These are phyloP conservation scores for Ochetophila trinervis DNA, from an alignment of 306 rosid species.

Conservation along the genomic window DNA sequence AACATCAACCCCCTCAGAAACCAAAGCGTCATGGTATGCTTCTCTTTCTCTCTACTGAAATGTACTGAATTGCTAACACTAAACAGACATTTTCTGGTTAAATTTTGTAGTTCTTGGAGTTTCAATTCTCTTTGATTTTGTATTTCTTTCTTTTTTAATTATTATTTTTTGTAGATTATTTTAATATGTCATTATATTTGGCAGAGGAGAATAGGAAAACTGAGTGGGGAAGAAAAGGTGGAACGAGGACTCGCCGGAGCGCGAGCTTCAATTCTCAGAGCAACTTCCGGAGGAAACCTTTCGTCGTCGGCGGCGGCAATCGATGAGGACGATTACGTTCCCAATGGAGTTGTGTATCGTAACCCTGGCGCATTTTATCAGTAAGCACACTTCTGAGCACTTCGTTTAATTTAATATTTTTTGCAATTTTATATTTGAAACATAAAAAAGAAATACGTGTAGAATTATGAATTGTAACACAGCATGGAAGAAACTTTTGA, in stretches of 20 bases:
- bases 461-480: neutral
- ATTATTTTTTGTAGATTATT: neutral
- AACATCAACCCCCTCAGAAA: neutral
- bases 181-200: neutral
- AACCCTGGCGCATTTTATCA: constrained; percentile 44
- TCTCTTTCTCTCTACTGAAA: neutral
- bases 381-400: constrained; percentile 24
- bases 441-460: neutral
- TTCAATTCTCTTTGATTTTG: no score
- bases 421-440: neutral
- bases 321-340: constrained; percentile 20
- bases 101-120: neutral
- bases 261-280: constrained; percentile 39
- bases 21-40: constrained; percentile 16
- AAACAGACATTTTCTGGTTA: neutral
- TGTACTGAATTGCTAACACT: neutral
- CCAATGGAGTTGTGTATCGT: constrained; percentile 31
- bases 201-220: constrained; percentile 19
- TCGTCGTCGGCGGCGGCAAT: constrained; percentile 3
- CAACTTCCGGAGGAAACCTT: constrained; percentile 16
- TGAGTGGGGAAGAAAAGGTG: constrained; percentile 8
- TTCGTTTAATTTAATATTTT: neutral
- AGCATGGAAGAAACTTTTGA: neutral
- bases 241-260: constrained; percentile 39
- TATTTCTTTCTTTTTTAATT: no score